A percentile compares a stretch with the other conserved stretches of the same genome.
Conservation (phyloP, 139 green algal species). For the Medakamo hakoo region DNA sequence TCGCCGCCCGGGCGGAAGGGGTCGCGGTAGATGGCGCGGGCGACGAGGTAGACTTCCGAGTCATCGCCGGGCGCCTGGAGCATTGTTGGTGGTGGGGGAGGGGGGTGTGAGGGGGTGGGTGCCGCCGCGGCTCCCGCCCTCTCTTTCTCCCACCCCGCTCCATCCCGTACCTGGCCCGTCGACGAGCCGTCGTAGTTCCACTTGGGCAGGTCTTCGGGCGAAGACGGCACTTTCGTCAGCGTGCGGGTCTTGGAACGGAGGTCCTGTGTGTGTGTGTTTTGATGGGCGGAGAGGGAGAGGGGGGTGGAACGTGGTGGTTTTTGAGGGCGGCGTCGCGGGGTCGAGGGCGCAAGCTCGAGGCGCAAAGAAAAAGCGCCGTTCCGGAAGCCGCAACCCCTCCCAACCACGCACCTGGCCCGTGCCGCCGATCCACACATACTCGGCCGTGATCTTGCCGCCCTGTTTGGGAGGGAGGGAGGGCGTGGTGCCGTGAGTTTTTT, state of each 20-base stretch:
- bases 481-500: not conserved
- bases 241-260: slow-evolving; percentile 55
- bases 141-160: too few relatives aligned
- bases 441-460: slow-evolving; percentile 26
- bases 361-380: too few relatives aligned
- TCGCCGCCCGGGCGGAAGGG: slow-evolving; percentile 68
- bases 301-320: too few relatives aligned
- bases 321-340: too few relatives aligned
- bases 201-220: slow-evolving; percentile 55
- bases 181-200: slow-evolving; percentile 97
- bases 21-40: slow-evolving; percentile 54
- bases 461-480: not conserved
- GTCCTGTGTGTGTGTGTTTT: too few relatives aligned
- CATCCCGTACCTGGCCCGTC: slow-evolving; percentile 67
- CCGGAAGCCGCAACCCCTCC: too few relatives aligned
- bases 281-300: too few relatives aligned
- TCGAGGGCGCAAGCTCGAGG: too few relatives aligned
- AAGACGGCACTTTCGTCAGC: slow-evolving; percentile 32
- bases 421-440: slow-evolving; percentile 90
- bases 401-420: too few relatives aligned
- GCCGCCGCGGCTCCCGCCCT: too few relatives aligned
- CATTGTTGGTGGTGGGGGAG: too few relatives aligned
- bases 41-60: slow-evolving; percentile 73
- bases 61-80: slow-evolving; percentile 74
- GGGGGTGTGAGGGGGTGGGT: too few relatives aligned